Evolutionary conservation across 441 rosid genomes (phyloP).

Genomic region (Pelargonium citronellum): DNA sequence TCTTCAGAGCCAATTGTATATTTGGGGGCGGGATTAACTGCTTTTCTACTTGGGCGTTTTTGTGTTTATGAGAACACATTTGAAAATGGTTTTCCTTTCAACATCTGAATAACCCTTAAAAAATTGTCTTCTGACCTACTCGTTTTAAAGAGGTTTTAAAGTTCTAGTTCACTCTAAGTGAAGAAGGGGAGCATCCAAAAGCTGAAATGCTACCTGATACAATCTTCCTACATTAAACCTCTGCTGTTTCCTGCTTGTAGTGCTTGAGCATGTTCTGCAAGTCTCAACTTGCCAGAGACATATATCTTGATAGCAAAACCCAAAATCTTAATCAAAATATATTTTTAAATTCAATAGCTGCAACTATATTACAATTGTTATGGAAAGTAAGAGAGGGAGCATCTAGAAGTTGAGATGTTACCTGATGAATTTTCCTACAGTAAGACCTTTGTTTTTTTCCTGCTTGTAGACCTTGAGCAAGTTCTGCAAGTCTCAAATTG

Average conservation of each 20-base stretch:
- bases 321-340: no score
- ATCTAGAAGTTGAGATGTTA: neutral
- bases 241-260: conserved; percentile 84
- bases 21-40: neutral
- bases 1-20: neutral
- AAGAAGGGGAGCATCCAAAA: conserved; percentile 83
- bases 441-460: conserved; percentile 1
- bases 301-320: neutral
- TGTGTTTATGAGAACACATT: neutral
- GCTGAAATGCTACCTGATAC: conserved; percentile 84
- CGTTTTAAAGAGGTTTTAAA: neutral
- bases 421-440: neutral
- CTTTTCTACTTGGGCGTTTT: neutral
- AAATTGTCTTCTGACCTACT: no score
- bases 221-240: conserved; percentile 75
- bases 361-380: neutral
- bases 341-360: neutral
- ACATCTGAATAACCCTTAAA: neutral
- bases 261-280: conserved; percentile 50
- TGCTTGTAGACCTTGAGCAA: neutral
- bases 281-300: conserved; percentile 71
- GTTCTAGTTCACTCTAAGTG: conserved; percentile 23
- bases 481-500: no score
- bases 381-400: conserved; percentile 4
- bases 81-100: neutral